Evolutionary conservation across 2,329 filamentous ascomycete species (phyloP), one percentile per base, ranked within the genome.

Genomic region (Pyrenochaeta sp.): DNA sequence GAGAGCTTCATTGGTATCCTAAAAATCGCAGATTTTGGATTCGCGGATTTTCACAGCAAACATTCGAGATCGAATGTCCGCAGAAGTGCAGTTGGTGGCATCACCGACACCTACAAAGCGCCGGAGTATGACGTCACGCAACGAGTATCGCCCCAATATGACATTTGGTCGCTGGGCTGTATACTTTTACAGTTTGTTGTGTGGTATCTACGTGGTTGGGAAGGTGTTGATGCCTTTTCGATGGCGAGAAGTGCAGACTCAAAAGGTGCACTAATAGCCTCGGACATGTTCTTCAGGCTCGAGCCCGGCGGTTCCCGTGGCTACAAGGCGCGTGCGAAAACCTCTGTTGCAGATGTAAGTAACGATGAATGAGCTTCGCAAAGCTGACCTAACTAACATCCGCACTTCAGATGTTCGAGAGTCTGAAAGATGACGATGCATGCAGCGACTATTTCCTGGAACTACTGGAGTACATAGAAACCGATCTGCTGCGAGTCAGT

Each of bases 121-220:
- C 78, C 78, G 3, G 78, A 79, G 18, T 68, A 69, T 18, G 67
- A 69, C 3, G n/a, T 75, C 0, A n/a, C 48, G 0, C 39, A 40
- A 3, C 59, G 58, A 3, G 68, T 77, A 1, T 77, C 69, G 17
- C 68, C 75, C n/a, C n/a, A 53, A 1, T 75, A 75, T 17, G 76
- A 79, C 32, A 60, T 72, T 2, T 73, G 69, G 68, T 61, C 63
- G 7, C 51, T 73, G 0, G 70, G 65, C 0, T 72, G 69, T 27
- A 23, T 72, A 1, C 66, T 60, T 29, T 55, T 73, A 1, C 68
- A 73, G 21, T 65, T 67, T 15, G 37, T 60, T 2, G 66, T 56
- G 12, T 73, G 70, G 70, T 36, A 64, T 4, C 17, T 72, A 10
- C 20, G 11, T 15, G 55, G 58, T 2, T 37, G 45, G 39, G 23